Percentiles rank a stretch among this genome's conserved stretches.
phyloP scores from a whole-genome alignment of 306 rosid species.

The Begonia peltatifolia region DNA sequence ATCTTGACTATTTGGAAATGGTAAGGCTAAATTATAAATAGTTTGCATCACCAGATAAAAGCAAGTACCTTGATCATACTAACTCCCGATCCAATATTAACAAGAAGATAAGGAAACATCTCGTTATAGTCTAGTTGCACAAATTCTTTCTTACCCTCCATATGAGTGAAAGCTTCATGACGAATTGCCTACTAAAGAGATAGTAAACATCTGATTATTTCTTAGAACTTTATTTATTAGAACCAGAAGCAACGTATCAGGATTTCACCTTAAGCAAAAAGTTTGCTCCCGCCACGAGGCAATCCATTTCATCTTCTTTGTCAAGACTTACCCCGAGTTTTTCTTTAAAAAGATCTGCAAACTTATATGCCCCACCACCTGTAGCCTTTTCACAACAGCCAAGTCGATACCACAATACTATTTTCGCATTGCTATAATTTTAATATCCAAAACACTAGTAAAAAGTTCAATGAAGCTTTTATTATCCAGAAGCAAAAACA shows the following conservation, averaged over 20 bases:
- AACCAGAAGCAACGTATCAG: not conserved
- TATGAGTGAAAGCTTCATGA: slow-evolving; percentile 99
- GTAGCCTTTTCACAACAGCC: slow-evolving; percentile 62
- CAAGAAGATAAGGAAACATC: slow-evolving; percentile 89
- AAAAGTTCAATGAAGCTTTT: too few relatives aligned
- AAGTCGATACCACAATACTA: not conserved
- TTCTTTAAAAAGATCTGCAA: slow-evolving; percentile 90
- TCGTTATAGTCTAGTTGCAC: slow-evolving; percentile 92
- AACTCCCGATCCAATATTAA: slow-evolving; percentile 95
- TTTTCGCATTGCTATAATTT: too few relatives aligned
- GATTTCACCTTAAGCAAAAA: slow-evolving; percentile 85
- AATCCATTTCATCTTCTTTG: slow-evolving; percentile 96
- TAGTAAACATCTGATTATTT: slow-evolving; percentile 32
- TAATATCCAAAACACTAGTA: too few relatives aligned
- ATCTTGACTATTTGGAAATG: not conserved
- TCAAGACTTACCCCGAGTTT: slow-evolving; percentile 93
- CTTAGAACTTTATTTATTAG: too few relatives aligned
- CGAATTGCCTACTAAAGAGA: slow-evolving; percentile 93
- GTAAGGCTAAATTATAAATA: too few relatives aligned
- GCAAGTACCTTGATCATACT: slow-evolving; percentile 80
- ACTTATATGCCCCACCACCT: slow-evolving; percentile 99
- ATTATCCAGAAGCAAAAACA: too few relatives aligned
- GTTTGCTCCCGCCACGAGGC: slow-evolving; percentile 97
- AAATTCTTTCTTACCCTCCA: slow-evolving; percentile 89
- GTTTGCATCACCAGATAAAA: too few relatives aligned